Percentiles rank a stretch among this genome's conserved stretches.
Evolutionary conservation across 331 rosid genomes (phyloP).

Genomic region (Malus hybrid): DNA sequence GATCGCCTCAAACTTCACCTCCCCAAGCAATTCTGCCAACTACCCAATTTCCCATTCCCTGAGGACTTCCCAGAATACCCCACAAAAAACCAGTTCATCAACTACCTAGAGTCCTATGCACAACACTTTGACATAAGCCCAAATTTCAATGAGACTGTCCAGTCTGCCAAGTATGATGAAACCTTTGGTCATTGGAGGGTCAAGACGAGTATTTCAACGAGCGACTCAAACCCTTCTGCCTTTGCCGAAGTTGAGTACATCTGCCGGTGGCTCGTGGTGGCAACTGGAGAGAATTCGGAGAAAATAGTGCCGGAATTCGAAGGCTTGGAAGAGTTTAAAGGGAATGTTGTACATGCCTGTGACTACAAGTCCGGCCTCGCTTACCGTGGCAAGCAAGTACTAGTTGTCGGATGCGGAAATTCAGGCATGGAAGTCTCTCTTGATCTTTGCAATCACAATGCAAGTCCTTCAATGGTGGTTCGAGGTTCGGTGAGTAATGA

Average conservation of each 20-base stretch:
- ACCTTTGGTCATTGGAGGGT: constrained; percentile 82
- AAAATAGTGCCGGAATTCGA: constrained; percentile 69
- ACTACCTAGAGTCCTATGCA: constrained; percentile 71
- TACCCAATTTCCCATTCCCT: constrained; percentile 71
- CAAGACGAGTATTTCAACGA: constrained; percentile 25
- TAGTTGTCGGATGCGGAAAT: constrained; percentile 90
- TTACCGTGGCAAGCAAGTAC: constrained; percentile 42
- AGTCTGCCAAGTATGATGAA: constrained; percentile 74
- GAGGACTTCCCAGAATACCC: constrained; percentile 74
- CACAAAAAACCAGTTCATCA: constrained; percentile 63
- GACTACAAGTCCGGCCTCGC: constrained; percentile 64
- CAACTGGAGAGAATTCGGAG: constrained; percentile 86
- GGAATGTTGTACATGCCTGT: constrained; percentile 71
- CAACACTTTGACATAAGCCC: constrained; percentile 64
- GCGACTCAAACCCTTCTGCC: neutral
- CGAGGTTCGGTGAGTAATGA: constrained; percentile 68
- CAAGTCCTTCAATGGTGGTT: constrained; percentile 73
- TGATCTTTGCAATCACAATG: constrained; percentile 77
- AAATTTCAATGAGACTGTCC: constrained; percentile 77
- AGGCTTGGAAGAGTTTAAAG: constrained; percentile 65
- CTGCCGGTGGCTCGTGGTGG: constrained; percentile 88
- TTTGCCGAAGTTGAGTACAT: constrained; percentile 53
- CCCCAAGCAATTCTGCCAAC: constrained; percentile 73
- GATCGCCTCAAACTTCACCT: constrained; percentile 86
- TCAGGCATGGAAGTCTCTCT: constrained; percentile 95